A percentile compares a stretch with the other conserved stretches of the same genome.
These are phyloP conservation scores for Ophiosphaerella korrae DNA, from an alignment of 2,329 filamentous ascomycete genomes.

Conservation along the genomic window DNA sequence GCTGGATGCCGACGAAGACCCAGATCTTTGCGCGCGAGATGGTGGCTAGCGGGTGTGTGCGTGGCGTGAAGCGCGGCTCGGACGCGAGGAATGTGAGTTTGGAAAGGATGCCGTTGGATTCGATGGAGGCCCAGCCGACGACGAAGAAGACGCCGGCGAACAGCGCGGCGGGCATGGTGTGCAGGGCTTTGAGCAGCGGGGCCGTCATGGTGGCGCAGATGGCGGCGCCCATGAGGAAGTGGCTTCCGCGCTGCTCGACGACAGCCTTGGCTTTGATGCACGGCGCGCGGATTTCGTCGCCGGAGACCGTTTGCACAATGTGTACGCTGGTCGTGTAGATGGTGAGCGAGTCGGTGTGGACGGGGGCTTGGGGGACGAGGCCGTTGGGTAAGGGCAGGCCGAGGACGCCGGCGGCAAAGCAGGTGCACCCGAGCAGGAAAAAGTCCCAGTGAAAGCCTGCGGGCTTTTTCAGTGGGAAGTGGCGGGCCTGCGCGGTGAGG, in stretches of 20 bases:
- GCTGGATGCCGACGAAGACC: slow-evolving; percentile 57
- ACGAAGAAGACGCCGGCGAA: slow-evolving; percentile 62
- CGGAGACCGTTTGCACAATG: slow-evolving; percentile 49
- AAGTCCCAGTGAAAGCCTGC: slow-evolving; percentile 64
- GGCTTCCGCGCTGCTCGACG: slow-evolving; percentile 59
- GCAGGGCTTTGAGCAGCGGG: slow-evolving; percentile 55
- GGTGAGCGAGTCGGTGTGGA: slow-evolving; percentile 60
- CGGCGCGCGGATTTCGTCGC: slow-evolving; percentile 52
- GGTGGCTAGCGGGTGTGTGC: slow-evolving; percentile 51
- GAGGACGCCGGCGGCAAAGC: slow-evolving; percentile 57
- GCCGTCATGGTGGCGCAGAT: slow-evolving; percentile 61
- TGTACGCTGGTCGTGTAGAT: slow-evolving; percentile 41
- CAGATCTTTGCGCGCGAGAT: slow-evolving; percentile 53
- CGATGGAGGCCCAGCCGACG: slow-evolving; percentile 55
- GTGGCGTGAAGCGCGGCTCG: slow-evolving; percentile 55
- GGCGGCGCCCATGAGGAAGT: slow-evolving; percentile 60
- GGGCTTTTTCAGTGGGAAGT: slow-evolving; percentile 60
- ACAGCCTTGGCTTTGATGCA: slow-evolving; percentile 53
- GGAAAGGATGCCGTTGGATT: slow-evolving; percentile 56
- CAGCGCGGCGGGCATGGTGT: slow-evolving; percentile 58
- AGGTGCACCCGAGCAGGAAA: slow-evolving; percentile 60
- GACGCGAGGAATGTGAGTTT: slow-evolving; percentile 55
- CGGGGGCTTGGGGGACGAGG: slow-evolving; percentile 60
- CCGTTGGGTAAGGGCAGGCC: slow-evolving; percentile 61
- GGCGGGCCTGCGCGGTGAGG: slow-evolving; percentile 58